Evolutionary conservation across 306 rosid genomes (phyloP).

Genomic region (Inga laurina): DNA sequence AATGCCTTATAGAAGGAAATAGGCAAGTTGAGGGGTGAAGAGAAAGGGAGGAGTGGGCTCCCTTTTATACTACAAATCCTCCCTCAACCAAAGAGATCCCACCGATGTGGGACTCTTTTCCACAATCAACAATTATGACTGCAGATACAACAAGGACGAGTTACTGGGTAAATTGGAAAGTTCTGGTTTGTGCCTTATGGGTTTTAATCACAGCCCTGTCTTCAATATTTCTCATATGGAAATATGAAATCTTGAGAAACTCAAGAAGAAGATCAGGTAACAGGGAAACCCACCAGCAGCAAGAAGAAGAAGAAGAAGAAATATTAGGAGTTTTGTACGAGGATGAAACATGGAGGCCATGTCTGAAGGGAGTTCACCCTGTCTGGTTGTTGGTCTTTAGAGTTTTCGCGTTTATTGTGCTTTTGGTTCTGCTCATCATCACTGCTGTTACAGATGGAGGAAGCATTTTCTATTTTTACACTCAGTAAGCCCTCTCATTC

Average conservation of each 20-base stretch:
- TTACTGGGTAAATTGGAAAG: conserved; percentile 96
- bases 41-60: no score
- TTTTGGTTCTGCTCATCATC: conserved; percentile 69
- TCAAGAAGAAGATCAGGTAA: conserved; percentile 5
- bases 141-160: conserved; percentile 64
- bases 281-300: conserved; percentile 30
- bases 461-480: conserved; percentile 73
- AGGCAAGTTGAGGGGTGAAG: no score
- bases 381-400: conserved; percentile 86
- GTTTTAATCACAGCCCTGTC: conserved; percentile 48
- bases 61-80: no score
- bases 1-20: no score
- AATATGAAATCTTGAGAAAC: conserved; percentile 50
- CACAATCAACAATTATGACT: no score
- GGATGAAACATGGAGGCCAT: conserved; percentile 95
- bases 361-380: conserved; percentile 86
- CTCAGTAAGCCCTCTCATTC: conserved; percentile 61
- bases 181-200: conserved; percentile 69
- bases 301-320: conserved; percentile 39
- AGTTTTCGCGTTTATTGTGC: conserved; percentile 76
- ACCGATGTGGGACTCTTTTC: no score
- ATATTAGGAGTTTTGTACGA: conserved; percentile 58
- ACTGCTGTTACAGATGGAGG: conserved; percentile 69
- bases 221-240: conserved; percentile 57
- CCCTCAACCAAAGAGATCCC: no score